Evolutionary conservation across 2,329 filamentous ascomycete species (phyloP), one percentile per base, ranked within the genome.

Genomic region (Monosporascus sp.): DNA sequence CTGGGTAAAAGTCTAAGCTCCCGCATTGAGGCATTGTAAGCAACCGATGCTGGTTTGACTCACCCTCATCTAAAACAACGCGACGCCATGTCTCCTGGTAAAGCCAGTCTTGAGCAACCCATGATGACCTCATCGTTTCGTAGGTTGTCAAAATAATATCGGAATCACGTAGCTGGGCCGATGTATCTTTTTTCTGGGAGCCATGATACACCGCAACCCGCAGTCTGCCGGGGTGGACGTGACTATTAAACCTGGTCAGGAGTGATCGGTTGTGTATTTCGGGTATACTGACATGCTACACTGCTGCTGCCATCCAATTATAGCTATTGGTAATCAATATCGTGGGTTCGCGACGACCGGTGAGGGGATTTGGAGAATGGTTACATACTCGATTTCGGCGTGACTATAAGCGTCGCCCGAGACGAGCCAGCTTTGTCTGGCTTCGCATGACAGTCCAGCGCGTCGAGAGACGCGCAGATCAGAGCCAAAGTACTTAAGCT

Each of bases 11-110:
- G 43, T 35, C 19, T 31, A 51, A 27, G 17, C 9, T 11, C 9
- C 9, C 9, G 16, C 9, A 20, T 1, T 27, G 43, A 31, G 17
- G 17, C n/a, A 45, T n/a, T 43, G 40, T 37, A 48, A 3, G 14
- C 22, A 44, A 38, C 8, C 7, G 26, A 27, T 27, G 8, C 26
- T 27, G 7, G 47, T 47, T 14, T 17, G 26, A 45, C 54, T 53
- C 9, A 67, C 70, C 68, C 66, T 74, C 72, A 53, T 73, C 71
- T 11, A 73, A 59, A 17, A 73, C 58, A 7, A 72, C 49, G 1
- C 70, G 61, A 47, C 55, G 55, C 68, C 68, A 72, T 26, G 48
- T 45, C 2, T 38, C 14, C 3, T 11, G 57, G 51, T 37, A 54
- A 38, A 44, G 19, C 8, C 19, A 20, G 56, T 51, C 7, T 58